These are phyloP conservation scores for Pelargonium nanum DNA, from an alignment of 345 rosid genomes.

Conservation along the genomic window DNA sequence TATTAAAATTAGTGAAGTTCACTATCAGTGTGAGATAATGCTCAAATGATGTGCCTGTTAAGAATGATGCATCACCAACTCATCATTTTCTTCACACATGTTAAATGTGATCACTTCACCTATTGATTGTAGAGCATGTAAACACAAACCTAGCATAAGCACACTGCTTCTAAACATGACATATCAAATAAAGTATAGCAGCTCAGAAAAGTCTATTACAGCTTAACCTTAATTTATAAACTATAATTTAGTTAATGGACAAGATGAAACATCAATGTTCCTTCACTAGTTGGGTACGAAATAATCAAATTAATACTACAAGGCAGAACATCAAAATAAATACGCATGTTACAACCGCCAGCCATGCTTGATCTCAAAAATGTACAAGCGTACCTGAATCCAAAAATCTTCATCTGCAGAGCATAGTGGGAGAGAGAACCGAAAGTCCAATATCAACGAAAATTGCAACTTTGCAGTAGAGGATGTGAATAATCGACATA, in stretches of 20 bases:
- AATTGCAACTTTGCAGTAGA: constrained; percentile 76
- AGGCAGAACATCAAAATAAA: background rate
- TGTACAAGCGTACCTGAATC: constrained; percentile 24
- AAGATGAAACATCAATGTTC: background rate
- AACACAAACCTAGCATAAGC: no score
- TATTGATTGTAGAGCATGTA: no score
- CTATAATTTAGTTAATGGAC: background rate
- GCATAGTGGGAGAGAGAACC: background rate
- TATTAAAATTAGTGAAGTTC: no score
- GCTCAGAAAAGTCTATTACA: background rate
- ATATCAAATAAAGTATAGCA: no score
- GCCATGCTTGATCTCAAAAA: constrained; percentile 41
- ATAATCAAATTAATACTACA: background rate
- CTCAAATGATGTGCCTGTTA: no score
- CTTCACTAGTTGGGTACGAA: background rate
- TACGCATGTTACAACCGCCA: constrained; percentile 20
- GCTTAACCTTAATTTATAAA: background rate
- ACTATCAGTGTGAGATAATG: no score
- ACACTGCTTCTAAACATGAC: no score
- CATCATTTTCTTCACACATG: no score
- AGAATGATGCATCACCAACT: no score
- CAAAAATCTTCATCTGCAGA: constrained; percentile 9
- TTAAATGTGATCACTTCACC: no score
- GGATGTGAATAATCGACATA: constrained; percentile 76
- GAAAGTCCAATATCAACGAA: constrained; percentile 38